Evolutionary conservation across 2,329 filamentous ascomycete species (phyloP), one percentile per base, ranked within the genome.

Genomic region (Claviceps digitariae): DNA sequence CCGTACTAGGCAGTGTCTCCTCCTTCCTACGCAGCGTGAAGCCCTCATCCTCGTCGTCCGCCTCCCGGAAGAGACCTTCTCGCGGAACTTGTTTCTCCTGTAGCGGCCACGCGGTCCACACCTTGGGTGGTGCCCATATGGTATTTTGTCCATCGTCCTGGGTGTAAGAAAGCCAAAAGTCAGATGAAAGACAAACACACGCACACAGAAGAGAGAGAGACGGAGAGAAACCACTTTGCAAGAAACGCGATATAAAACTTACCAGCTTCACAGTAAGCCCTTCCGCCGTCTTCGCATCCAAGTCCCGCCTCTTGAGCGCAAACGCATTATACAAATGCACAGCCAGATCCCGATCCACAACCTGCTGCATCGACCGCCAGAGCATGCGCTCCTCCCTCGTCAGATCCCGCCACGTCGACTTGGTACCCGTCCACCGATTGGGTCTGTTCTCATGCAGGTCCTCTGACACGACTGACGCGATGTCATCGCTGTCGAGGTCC

Each of bases 91-190:
- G 69, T 8, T 73, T 69, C 4, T 78, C 72, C 21, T 74, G 74
- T 62, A 94, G 66, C 4, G 91, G 91, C 91, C 91, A 96, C 0
- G 90, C 86, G 20, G 87, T 87, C 90, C 91, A 96, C 4, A 64
- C 58, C 55, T 77, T 79, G 0, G 78, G 73, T 2, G 78, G 78
- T 4, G 65, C 66, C 75, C 79, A 83, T 46, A 68, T 59, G 2
- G 53, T 58, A 7, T 68, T 57, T 36, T 63, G 58, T 4, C 63
- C 62, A 45, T 62, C 58, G 20, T 61, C 62, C 67, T 68, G 45
- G n/a, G 10, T n/a, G 10, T 10, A 15, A 15, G n/a, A 15, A 15
- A 21, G n/a, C 21, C 4, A 7, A 6, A 34, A 9, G n/a, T 12
- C 0, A 17, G 7, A 34, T 21, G 27, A 21, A 34, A 6, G 3